Base-by-base conservation (phyloP, 2,329 filamentous ascomycete genomes). In the Didymella segeticola region DNA sequence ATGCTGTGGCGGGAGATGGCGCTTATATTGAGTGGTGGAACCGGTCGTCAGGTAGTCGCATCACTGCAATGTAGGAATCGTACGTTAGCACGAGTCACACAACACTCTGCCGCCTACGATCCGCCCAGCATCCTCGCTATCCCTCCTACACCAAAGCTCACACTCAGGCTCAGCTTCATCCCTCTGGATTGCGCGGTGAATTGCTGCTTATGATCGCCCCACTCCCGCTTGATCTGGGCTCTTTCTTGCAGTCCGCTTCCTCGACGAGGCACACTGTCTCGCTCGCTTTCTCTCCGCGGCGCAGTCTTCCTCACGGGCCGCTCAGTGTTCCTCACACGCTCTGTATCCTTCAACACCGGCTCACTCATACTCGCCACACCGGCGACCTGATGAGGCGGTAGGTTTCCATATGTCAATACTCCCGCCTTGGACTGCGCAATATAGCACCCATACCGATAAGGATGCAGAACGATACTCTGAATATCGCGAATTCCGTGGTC, bases 401-500 rank as follows among this genome's bases (percentile, higher is more conserved):
- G 14, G 26, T 72, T 71, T 2, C 67, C 66, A 14, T 49, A 53
- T 0, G 64, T 34, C 17, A 74, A 25, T 2, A 55, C 63, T 1
- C 71, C 72, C 20, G 63, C 64, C 26, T 42, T 46, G 1, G 60
- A 60, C 23, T 67, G 62, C 2, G 63, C 58, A 9, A 75, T 37
- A 30, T 70, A 74, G 27, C 61, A 58, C 14, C 68, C 55, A 31
- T 66, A 75, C 10, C 72, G 70, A 53, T 75, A 66, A 1, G 68
- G 33, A 53, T 75, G 69, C 14, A 75, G 46, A 1, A 49, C 47
- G 0, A 73, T 60, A 26, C 49, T 50, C 2, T 59, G 48, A 4
- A 72, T 50, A 3, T 68, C 60, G 0, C 58, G 46, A 9, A 73
- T 66, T 2, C 58, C 61, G 0, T 45, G 30, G 4, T 57, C 38